Base-by-base conservation (phyloP, 352 stramenopile genomes). In the Phytophthora cryptogea region DNA sequence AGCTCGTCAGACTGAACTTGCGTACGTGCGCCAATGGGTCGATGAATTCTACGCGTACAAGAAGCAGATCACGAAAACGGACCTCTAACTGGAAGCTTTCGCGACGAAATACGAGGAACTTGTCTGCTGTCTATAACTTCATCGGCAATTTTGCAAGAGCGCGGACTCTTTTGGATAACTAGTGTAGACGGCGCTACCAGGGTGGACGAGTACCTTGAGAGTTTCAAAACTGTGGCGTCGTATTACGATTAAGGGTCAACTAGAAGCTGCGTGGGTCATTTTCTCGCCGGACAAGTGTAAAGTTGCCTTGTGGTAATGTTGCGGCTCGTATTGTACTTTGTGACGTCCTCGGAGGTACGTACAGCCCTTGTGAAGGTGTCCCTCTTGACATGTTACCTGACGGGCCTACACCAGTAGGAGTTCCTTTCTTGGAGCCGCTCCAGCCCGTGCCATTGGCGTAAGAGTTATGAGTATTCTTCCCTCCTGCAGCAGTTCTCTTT, bases 21-120 rank as follows among this genome's bases (percentile, higher is more conserved):
- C 36, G 16, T 70, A 81, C 57, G 65, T 89, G 17, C 72, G 41
- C 20, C 70, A 83, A 45, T 87, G 76, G 79, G 60, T 87, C n/a
- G 26, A 66, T 39, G 65, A 83, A 42, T 84, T 80, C 46, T 84
- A 84, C 52, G 63, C 42, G 0, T 65, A 63, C 60, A 79, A 74
- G 47, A 26, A 37, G n/a, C 9, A 54, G 6, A 4, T 57, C 5
- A 26, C 27, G 48, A 52, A 58, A 10, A 43, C 42, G 5, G 47
- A 59, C 0, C 42, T 66, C 14, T 59, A 59, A 30, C 4, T 50
- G 26, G 9, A 44, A 17, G 11, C 14, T 44, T 44, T 14, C 3
- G 3, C 14, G 2, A 28, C 31, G 5, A 35, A 35, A 8, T 0
- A 13, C 32, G 16, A 39, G 33, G 14, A 5, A 39, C 11, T 1